Base-by-base conservation (phyloP, 495 filamentous ascomycete genomes). In the Aspergillus affinis region DNA sequence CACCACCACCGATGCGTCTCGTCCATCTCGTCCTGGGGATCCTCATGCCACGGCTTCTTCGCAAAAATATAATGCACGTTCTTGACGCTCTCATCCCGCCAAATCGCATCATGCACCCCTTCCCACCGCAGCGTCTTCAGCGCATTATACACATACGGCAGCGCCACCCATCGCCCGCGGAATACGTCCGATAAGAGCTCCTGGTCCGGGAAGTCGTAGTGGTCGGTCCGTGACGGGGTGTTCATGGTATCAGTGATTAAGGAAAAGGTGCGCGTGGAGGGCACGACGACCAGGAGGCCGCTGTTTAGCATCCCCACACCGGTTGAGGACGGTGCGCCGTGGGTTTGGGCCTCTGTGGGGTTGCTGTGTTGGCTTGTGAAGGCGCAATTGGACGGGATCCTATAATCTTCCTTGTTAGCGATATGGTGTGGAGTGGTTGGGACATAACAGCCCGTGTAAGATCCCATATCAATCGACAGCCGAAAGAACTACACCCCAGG, bases 81-180 rank as follows among this genome's bases (percentile, higher is more conserved):
- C 80, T 89, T 91, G 18, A 94, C 88, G 59, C 80, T 64, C 15
- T 86, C 84, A 68, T 94, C 91, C 29, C 81, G 73, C 90, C 91
- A 94, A 56, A 93, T 90, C 44, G 78, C 66, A 48, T 77, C 73
- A 61, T 95, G 91, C 55, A 91, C 88, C 7, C 79, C 82, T 45
- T 80, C 67, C 83, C 82, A 82, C 44, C 90, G 79, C 69, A 92
- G 61, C 18, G 91, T 91, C 77, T 92, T 93, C 48, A 94, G 74
- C 48, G 88, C 91, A 72, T 95, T 95, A 72, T 93, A 94, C 23
- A 84, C 77, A 58, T 92, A 94, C 26, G 89, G 87, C 49, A 95
- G 70, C 8, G 86, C 71, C 7, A 89, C 85, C 91, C 90, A 95
- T 10, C 85, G 78, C 3, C 82, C 84, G 2, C 62, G 52, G 71